Percentiles rank a stretch among this genome's conserved stretches.
phyloP scores from a whole-genome alignment of 371 early-diverging fungal species.

The Mucor racemosus region DNA sequence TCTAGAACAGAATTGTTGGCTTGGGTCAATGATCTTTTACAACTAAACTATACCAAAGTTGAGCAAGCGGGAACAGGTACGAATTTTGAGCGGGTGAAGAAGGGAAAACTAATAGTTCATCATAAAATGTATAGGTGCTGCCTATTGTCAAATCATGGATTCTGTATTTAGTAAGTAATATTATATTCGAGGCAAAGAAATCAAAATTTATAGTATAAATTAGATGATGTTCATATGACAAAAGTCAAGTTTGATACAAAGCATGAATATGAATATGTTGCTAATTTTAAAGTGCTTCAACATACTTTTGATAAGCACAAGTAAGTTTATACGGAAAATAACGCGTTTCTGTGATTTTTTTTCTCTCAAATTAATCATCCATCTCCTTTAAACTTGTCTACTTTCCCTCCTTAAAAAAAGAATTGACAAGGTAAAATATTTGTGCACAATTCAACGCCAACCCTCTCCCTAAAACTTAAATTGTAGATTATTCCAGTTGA shows the following conservation, averaged over 20 bases:
- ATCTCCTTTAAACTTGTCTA: neutral
- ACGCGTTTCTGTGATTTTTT: neutral
- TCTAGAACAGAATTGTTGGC: constrained; percentile 85
- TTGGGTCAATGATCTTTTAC: constrained; percentile 92
- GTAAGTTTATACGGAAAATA: constrained; percentile 27
- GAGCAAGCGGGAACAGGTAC: constrained; percentile 93
- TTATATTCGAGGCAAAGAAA: neutral
- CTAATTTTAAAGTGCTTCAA: constrained; percentile 92
- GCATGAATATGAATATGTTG: constrained; percentile 91
- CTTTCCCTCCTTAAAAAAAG: constrained; percentile 1
- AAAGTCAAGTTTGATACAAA: constrained; percentile 91
- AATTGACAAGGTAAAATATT: constrained; percentile 52
- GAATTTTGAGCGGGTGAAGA: neutral
- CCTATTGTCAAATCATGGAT: constrained; percentile 91
- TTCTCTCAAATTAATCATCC: neutral
- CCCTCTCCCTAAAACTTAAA: neutral
- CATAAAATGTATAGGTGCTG: constrained; percentile 63
- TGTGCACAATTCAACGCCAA: neutral
- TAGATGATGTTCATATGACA: constrained; percentile 74
- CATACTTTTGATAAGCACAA: constrained; percentile 81
- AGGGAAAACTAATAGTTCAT: neutral
- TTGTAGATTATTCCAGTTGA: constrained; percentile 80
- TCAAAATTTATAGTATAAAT: neutral
- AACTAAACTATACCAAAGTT: constrained; percentile 86
- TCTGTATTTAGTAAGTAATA: constrained; percentile 72